These are phyloP conservation scores for Leccinum solheimii DNA, from an alignment of 1,284 basidiomycete genomes.

Conservation along the genomic window DNA sequence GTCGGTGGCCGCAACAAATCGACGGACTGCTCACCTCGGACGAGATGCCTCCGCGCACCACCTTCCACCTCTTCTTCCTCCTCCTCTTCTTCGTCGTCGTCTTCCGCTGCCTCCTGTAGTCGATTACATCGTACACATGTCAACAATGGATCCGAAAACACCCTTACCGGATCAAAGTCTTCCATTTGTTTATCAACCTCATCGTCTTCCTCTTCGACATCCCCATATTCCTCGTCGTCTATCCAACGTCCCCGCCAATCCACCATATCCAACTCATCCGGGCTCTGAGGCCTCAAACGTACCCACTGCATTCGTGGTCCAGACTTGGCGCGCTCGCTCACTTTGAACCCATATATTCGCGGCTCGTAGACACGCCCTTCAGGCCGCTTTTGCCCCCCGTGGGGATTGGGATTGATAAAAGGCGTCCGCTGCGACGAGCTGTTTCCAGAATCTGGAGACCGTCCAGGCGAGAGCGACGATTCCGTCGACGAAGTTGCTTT, in stretches of 20 bases:
- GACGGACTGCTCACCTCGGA: conserved; percentile 36
- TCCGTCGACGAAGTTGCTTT: conserved; percentile 54
- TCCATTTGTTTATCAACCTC: conserved; percentile 76
- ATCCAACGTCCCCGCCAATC: conserved; percentile 89
- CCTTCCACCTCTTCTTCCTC: conserved; percentile 58
- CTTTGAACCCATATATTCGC: conserved; percentile 91
- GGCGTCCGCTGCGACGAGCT: conserved; percentile 50
- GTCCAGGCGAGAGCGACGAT: conserved; percentile 53
- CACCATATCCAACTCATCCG: conserved; percentile 81
- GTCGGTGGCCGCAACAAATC: conserved; percentile 36
- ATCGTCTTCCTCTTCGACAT: conserved; percentile 62
- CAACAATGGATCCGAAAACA: neutral
- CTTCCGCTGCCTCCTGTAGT: conserved; percentile 33
- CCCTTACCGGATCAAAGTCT: conserved; percentile 75
- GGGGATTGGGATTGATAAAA: conserved; percentile 79
- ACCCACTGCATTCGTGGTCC: conserved; percentile 98
- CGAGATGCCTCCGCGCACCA: conserved; percentile 36
- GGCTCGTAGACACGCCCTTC: conserved; percentile 87
- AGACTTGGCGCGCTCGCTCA: conserved; percentile 81
- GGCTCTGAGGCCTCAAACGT: conserved; percentile 77
- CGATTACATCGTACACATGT: neutral
- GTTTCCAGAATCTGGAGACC: conserved; percentile 48
- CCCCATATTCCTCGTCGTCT: conserved; percentile 68
- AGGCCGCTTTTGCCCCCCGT: conserved; percentile 86
- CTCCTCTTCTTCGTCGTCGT: conserved; percentile 64